Base-by-base conservation (phyloP, 83 land plant genomes). In the Picea engelmannii region DNA sequence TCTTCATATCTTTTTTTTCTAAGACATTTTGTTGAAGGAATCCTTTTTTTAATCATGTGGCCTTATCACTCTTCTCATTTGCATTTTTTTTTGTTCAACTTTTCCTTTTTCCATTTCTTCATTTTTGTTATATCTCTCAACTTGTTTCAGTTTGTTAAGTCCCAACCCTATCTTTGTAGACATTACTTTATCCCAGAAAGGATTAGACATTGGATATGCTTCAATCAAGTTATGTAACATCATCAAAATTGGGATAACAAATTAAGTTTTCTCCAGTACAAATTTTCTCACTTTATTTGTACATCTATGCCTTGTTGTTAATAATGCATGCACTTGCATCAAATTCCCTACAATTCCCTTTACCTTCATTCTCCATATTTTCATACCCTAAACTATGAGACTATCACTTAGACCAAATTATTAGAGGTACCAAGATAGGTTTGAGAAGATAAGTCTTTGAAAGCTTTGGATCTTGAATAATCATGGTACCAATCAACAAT, bases 291-390 rank as follows among this genome's bases (percentile, higher is more conserved):
- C 62, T 65, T 27, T 25, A 13, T 55, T 69, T 49, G 84, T 44
- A 80, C 82, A 88, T 40, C 59, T 76, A 75, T 85, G 81, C 42
- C 90, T 86, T 13, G 90, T 79, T 58, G 86, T 88, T 24, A 83
- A 47, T 25, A 88, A 66, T 27, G 81, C 63, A 18, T 81, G 71
- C 31, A 83, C 5, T 62, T 55, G 73, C 79, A 86, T 44, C 76
- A 88, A 55, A 65, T 85, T 80, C 69, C 86, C 79, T 63, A 83
- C 64, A 10, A 81, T 11, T 24, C 17, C n/a, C 64, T 27, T 78
- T 35, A 9, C 62, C 63, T 78, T 69, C 71, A 38, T 31, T 58
- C 70, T 20, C 24, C 49, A n/a, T 9, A 13, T 52, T 1, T 16
- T 59, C 70, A 61, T 44, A 25, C n/a, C 16, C 21, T 8, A n/a